A percentile compares a stretch with the other conserved stretches of the same genome.
phyloP scores from a whole-genome alignment of 2,329 filamentous ascomycete genomes.

The Alternaria sp. region DNA sequence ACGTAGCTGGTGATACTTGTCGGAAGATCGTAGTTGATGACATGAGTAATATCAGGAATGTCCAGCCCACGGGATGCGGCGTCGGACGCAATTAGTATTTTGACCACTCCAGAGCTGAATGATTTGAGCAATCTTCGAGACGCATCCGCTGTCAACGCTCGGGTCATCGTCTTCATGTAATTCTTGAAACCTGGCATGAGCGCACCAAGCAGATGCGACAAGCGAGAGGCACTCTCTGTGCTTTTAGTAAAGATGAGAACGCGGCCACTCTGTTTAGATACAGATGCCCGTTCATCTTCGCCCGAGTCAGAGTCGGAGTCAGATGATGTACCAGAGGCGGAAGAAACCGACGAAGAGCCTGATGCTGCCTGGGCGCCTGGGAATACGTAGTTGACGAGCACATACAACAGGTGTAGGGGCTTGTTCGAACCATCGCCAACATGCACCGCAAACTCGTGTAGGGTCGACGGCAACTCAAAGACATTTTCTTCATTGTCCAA shows the following conservation, averaged over 20 bases:
- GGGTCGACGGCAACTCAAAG: constrained; percentile 65
- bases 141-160: constrained; percentile 76
- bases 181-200: constrained; percentile 67
- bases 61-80: constrained; percentile 93
- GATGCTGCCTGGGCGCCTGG: constrained; percentile 16
- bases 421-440: constrained; percentile 63
- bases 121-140: constrained; percentile 72
- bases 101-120: constrained; percentile 70
- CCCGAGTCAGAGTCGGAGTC: constrained; percentile 26
- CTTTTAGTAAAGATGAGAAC: constrained; percentile 90
- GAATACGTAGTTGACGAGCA: constrained; percentile 68
- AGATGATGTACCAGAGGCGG: constrained; percentile 14
- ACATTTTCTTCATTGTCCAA: constrained; percentile 42
- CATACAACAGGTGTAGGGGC: constrained; percentile 83
- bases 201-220: constrained; percentile 79
- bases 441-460: constrained; percentile 59
- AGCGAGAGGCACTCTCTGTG: constrained; percentile 85
- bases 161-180: constrained; percentile 76
- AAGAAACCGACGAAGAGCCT: constrained; percentile 22
- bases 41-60: constrained; percentile 78
- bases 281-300: constrained; percentile 9
- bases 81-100: constrained; percentile 88
- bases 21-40: constrained; percentile 94
- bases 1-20: constrained; percentile 83
- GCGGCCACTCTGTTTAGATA: constrained; percentile 37